A percentile compares a stretch with the other conserved stretches of the same genome.
Evolutionary conservation across 495 filamentous ascomycete species (phyloP).

Genomic region (Penicillium coprophilum): DNA sequence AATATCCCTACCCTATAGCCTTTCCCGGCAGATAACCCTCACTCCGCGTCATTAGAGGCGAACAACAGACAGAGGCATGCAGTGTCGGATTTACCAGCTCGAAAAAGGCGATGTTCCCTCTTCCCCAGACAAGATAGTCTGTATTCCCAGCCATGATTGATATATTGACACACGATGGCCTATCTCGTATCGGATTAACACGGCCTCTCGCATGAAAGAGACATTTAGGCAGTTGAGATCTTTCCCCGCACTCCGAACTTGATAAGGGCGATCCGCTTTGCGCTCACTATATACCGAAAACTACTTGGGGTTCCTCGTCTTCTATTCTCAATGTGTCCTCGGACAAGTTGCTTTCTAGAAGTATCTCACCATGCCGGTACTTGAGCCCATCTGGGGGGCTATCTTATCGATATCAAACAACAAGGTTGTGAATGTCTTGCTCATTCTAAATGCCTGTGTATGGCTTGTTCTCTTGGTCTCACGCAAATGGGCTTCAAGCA

Average conservation of each 20-base stretch:
- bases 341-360: background rate
- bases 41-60: background rate
- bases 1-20: constrained; percentile 26
- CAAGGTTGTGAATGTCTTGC: constrained; percentile 22
- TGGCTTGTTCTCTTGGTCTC: constrained; percentile 24
- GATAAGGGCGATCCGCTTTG: constrained; percentile 1
- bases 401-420: constrained; percentile 13
- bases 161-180: background rate
- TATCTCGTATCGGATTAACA: constrained; percentile 37
- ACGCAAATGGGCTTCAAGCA: constrained; percentile 26
- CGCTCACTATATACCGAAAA: background rate
- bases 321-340: background rate
- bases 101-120: constrained; percentile 13
- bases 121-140: constrained; percentile 3
- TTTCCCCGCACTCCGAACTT: background rate
- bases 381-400: constrained; percentile 9
- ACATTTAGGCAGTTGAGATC: background rate
- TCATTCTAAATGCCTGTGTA: constrained; percentile 26
- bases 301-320: background rate
- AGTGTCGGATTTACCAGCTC: constrained; percentile 25
- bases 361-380: background rate
- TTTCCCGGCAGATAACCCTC: constrained; percentile 17
- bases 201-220: constrained; percentile 19
- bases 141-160: background rate
- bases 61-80: constrained; percentile 11